Percentiles rank a stretch among this genome's conserved stretches.
Conservation (phyloP, 1,284 basidiomycete species). For the Ceratobasidium sp. region DNA sequence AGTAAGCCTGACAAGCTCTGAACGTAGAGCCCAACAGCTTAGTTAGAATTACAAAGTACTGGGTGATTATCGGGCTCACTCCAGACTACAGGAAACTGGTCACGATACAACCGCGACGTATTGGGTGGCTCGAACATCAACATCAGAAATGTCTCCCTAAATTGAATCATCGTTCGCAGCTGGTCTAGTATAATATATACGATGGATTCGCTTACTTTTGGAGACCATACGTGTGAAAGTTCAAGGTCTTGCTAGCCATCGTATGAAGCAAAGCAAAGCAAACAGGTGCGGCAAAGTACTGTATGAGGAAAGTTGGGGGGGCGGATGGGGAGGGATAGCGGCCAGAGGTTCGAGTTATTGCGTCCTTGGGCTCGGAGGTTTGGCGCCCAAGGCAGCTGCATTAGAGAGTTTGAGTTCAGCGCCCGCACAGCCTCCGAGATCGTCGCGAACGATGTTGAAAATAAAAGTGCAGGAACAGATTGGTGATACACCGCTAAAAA, state of each 20-base stretch:
- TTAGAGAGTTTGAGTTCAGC: neutral
- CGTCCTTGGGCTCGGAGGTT: neutral
- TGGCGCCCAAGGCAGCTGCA: neutral
- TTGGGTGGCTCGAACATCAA: constrained; percentile 35
- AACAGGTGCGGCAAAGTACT: neutral
- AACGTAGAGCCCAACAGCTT: too few relatives aligned
- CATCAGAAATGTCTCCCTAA: constrained; percentile 29
- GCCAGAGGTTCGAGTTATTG: too few relatives aligned
- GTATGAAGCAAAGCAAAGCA: neutral
- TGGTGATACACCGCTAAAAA: too few relatives aligned
- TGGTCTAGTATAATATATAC: neutral
- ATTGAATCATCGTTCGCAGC: neutral
- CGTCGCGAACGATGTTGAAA: too few relatives aligned
- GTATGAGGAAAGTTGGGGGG: neutral
- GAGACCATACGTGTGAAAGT: constrained; percentile 15
- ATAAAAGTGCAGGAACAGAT: too few relatives aligned
- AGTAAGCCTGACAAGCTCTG: constrained; percentile 10
- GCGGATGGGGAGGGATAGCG: neutral
- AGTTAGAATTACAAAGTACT: neutral
- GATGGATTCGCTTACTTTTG: constrained; percentile 2
- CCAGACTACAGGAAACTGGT: constrained; percentile 38
- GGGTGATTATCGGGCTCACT: neutral
- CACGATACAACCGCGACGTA: neutral
- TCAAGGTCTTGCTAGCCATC: constrained; percentile 24
- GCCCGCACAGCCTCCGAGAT: neutral